Percentiles rank a stretch among this genome's conserved stretches.
Evolutionary conservation across 108 stramenopile species (phyloP).

Genomic region (Schizochytrium sp.): DNA sequence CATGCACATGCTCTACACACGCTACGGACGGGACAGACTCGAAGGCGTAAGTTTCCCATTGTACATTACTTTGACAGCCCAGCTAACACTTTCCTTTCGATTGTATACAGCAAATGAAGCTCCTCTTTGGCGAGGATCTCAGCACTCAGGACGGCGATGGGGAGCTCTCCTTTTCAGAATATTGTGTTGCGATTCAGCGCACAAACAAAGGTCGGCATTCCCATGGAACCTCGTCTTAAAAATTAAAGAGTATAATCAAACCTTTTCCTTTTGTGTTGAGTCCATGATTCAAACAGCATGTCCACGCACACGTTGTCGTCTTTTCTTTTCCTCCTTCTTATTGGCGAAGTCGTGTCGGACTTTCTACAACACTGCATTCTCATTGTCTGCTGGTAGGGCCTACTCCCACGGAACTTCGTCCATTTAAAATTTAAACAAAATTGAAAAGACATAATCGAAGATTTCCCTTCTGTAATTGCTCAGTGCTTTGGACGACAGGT

Average conservation of each 20-base stretch:
- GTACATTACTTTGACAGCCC: not conserved
- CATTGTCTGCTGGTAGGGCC: no score
- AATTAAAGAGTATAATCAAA: not conserved
- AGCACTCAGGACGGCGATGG: slow-evolving; percentile 3
- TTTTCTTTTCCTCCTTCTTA: no score
- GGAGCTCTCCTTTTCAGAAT: not conserved
- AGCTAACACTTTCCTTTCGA: not conserved
- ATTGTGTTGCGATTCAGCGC: not conserved
- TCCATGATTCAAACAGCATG: no score
- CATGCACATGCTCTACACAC: slow-evolving; percentile 78
- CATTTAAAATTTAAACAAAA: no score
- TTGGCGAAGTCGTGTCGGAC: no score
- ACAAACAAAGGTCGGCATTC: not conserved
- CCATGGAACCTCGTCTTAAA: not conserved
- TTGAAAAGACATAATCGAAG: no score
- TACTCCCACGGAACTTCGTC: no score
- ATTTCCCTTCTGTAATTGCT: no score
- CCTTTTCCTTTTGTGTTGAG: no score
- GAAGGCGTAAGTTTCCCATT: slow-evolving; percentile 35
- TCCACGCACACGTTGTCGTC: no score
- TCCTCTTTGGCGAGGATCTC: slow-evolving; percentile 6
- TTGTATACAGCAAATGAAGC: slow-evolving; percentile 7
- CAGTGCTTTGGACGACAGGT: no score
- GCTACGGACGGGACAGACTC: slow-evolving; percentile 64
- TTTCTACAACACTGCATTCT: no score